A percentile compares a stretch with the other conserved stretches of the same genome.
Conservation (phyloP, 257 asterid species). For the Capsicum baccatum region DNA sequence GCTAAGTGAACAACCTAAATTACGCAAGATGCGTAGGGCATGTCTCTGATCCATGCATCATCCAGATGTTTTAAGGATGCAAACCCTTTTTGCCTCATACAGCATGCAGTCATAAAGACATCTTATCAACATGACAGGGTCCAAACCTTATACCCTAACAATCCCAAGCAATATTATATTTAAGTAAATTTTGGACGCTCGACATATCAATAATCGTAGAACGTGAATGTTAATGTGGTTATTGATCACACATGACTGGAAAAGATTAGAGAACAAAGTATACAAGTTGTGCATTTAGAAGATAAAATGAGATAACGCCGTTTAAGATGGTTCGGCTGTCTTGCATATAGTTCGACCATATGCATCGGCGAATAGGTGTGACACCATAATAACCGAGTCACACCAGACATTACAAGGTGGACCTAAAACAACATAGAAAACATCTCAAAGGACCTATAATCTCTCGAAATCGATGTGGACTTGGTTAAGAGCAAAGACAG, state of each 20-base stretch:
- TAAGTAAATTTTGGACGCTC: neutral
- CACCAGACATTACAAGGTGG: neutral
- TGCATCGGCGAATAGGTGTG: neutral
- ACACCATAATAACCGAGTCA: neutral
- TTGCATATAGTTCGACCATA: slow-evolving; percentile 4
- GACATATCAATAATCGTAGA: neutral
- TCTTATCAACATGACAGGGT: neutral
- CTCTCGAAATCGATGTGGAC: neutral
- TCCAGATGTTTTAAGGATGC: neutral
- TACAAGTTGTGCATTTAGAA: neutral
- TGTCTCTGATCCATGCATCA: neutral
- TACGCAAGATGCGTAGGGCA: neutral
- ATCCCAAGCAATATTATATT: neutral
- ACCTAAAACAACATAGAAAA: neutral
- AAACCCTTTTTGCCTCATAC: neutral
- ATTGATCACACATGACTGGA: neutral
- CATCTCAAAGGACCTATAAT: neutral
- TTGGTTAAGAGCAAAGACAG: neutral
- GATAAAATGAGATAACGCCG: neutral
- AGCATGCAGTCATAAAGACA: slow-evolving; percentile 2
- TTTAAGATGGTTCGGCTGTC: neutral
- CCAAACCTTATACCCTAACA: neutral
- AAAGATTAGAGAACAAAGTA: neutral
- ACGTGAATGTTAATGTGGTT: neutral
- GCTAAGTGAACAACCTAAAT: neutral